These are phyloP conservation scores for Musa acuminata DNA, from an alignment of 176 grass and related monocot species.

Conservation along the genomic window DNA sequence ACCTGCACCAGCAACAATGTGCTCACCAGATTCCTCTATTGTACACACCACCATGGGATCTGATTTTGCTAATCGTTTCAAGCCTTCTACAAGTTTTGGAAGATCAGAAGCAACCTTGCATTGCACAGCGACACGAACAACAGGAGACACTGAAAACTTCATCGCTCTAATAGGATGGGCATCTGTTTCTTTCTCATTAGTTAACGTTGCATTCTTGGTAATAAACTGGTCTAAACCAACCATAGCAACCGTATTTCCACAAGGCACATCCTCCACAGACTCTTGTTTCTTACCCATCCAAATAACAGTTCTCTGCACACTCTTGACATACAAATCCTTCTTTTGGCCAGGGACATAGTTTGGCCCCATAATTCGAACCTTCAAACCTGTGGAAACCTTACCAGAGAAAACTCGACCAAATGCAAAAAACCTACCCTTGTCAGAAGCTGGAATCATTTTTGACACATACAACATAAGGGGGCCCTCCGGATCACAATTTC, in stretches of 20 bases:
- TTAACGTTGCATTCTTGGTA: slow-evolving; percentile 73
- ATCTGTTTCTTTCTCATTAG: slow-evolving; percentile 61
- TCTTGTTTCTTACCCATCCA: slow-evolving; percentile 91
- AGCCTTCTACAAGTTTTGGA: slow-evolving; percentile 77
- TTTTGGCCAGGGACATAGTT: slow-evolving; percentile 84
- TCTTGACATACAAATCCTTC: slow-evolving; percentile 78
- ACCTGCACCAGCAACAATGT: slow-evolving; percentile 77
- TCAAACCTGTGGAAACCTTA: slow-evolving; percentile 63
- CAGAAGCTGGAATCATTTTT: slow-evolving; percentile 91
- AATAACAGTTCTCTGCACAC: slow-evolving; percentile 73
- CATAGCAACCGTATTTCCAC: slow-evolving; percentile 73
- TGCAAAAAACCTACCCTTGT: slow-evolving; percentile 77
- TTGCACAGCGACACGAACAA: slow-evolving; percentile 76
- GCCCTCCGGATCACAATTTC: slow-evolving; percentile 77
- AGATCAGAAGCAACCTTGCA: slow-evolving; percentile 72
- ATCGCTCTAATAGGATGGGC: slow-evolving; percentile 74
- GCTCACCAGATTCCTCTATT: slow-evolving; percentile 79
- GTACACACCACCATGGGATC: slow-evolving; percentile 78
- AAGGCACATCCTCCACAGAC: slow-evolving; percentile 84
- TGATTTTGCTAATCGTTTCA: slow-evolving; percentile 74
- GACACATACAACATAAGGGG: slow-evolving; percentile 88
- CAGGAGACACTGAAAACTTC: slow-evolving; percentile 79
- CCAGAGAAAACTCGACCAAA: slow-evolving; percentile 71
- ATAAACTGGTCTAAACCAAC: slow-evolving; percentile 84
- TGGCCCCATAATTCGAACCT: slow-evolving; percentile 84